A percentile compares a stretch with the other conserved stretches of the same genome.
Evolutionary conservation across 495 filamentous ascomycete species (phyloP).

Genomic region (Penicillium mononematosum): DNA sequence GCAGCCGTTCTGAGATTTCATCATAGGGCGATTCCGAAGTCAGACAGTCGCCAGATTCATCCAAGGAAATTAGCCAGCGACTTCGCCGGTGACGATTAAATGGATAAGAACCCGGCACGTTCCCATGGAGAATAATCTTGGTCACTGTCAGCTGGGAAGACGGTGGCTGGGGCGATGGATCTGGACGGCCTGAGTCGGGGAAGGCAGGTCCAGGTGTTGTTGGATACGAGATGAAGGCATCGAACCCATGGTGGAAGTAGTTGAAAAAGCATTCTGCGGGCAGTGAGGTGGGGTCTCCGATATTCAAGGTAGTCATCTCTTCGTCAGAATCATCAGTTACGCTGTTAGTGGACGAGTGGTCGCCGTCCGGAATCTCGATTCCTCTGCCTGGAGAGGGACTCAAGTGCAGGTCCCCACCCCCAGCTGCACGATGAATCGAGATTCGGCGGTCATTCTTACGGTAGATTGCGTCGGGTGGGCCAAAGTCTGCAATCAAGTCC

Average conservation of each 20-base stretch:
- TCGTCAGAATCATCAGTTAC: constrained; percentile 77
- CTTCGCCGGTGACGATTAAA: constrained; percentile 93
- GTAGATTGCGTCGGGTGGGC: constrained; percentile 93
- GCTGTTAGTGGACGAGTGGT: constrained; percentile 76
- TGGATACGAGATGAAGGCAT: constrained; percentile 84
- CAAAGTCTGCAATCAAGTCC: constrained; percentile 84
- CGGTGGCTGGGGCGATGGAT: constrained; percentile 38
- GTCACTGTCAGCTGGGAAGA: constrained; percentile 72
- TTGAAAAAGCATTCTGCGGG: constrained; percentile 86
- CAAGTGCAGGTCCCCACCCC: constrained; percentile 41
- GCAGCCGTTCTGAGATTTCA: constrained; percentile 63
- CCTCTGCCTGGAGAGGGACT: constrained; percentile 46
- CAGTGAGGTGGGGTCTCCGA: constrained; percentile 40
- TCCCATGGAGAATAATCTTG: constrained; percentile 88
- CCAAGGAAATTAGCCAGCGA: constrained; percentile 75
- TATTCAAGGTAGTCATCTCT: constrained; percentile 37
- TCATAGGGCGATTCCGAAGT: constrained; percentile 78
- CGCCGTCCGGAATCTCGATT: constrained; percentile 61
- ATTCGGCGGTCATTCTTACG: constrained; percentile 88
- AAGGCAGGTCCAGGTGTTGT: constrained; percentile 65
- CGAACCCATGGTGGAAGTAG: constrained; percentile 93
- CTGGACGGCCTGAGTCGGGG: constrained; percentile 41
- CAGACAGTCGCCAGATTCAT: constrained; percentile 33
- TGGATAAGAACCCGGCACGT: constrained; percentile 91
- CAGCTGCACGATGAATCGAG: constrained; percentile 68